These are phyloP conservation scores for Fraxinus nigra DNA, from an alignment of 305 asterid species.

Conservation along the genomic window DNA sequence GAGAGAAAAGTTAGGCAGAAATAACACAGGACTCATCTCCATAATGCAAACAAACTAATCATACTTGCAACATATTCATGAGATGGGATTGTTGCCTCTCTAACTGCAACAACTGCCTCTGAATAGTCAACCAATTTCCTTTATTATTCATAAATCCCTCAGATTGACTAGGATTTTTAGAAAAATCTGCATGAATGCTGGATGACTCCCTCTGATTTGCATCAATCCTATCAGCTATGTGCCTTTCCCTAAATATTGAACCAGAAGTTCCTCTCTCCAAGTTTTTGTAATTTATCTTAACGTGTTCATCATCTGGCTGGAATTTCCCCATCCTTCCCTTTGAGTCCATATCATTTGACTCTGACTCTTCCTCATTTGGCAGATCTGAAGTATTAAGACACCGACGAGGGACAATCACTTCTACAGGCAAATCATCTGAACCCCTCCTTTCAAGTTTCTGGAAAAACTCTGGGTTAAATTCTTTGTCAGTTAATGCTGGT, in stretches of 20 bases:
- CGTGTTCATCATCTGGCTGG: slow-evolving; percentile 42
- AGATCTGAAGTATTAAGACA: slow-evolving; percentile 53
- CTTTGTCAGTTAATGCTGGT: slow-evolving; percentile 77
- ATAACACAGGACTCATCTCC: slow-evolving; percentile 17
- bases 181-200: slow-evolving; percentile 39
- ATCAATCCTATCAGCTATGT: slow-evolving; percentile 44
- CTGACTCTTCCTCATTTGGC: slow-evolving; percentile 58
- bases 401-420: slow-evolving; percentile 89
- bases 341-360: slow-evolving; percentile 43
- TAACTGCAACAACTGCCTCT: slow-evolving; percentile 80
- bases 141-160: slow-evolving; percentile 69
- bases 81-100: slow-evolving; percentile 97
- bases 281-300: slow-evolving; percentile 29
- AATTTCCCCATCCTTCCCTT: slow-evolving; percentile 42
- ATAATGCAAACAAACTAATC: slow-evolving; percentile 13
- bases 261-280: slow-evolving; percentile 46
- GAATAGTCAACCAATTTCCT: slow-evolving; percentile 94
- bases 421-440: slow-evolving; percentile 87
- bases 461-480: slow-evolving; percentile 92
- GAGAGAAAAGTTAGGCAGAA: slow-evolving; percentile 23
- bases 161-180: slow-evolving; percentile 58
- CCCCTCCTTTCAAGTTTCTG: slow-evolving; percentile 87
- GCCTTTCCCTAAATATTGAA: slow-evolving; percentile 32
- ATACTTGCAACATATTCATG: slow-evolving; percentile 95
- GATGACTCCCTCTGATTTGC: slow-evolving; percentile 61